Evolutionary conservation across 2,329 filamentous ascomycete species (phyloP).

Genomic region (Alternaria atra): DNA sequence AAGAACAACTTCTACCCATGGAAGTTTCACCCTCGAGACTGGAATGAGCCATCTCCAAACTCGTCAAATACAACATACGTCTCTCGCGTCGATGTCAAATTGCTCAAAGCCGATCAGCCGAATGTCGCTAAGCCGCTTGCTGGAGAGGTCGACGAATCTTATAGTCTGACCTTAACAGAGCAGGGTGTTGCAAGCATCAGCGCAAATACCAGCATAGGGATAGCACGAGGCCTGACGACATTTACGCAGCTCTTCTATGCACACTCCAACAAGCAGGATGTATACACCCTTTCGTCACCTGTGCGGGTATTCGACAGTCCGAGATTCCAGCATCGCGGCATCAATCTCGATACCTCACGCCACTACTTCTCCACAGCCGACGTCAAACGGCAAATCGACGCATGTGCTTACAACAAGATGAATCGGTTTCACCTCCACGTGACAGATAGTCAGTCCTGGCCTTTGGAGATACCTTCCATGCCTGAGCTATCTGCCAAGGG

Average conservation of each 20-base stretch:
- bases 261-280: constrained; percentile 64
- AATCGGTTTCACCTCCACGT: constrained; percentile 83
- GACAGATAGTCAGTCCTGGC: constrained; percentile 87
- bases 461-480: constrained; percentile 78
- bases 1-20: constrained; percentile 76
- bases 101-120: constrained; percentile 64
- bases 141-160: constrained; percentile 77
- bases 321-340: constrained; percentile 77
- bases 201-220: constrained; percentile 72
- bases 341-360: constrained; percentile 80
- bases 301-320: constrained; percentile 77
- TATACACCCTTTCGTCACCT: constrained; percentile 76
- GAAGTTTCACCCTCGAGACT: constrained; percentile 74
- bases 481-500: constrained; percentile 77
- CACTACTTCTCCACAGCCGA: constrained; percentile 74
- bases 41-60: constrained; percentile 66
- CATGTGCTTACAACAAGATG: constrained; percentile 80
- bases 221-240: constrained; percentile 77
- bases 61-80: constrained; percentile 60
- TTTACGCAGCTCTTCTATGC: constrained; percentile 83
- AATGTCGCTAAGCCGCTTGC: constrained; percentile 68
- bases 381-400: constrained; percentile 79
- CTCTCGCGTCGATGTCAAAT: constrained; percentile 67
- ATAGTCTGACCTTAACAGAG: constrained; percentile 69
- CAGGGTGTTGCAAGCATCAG: constrained; percentile 69